Evolutionary conservation across 2,329 filamentous ascomycete genomes (phyloP).

Genomic region (Ceratocystis eucalypticola): DNA sequence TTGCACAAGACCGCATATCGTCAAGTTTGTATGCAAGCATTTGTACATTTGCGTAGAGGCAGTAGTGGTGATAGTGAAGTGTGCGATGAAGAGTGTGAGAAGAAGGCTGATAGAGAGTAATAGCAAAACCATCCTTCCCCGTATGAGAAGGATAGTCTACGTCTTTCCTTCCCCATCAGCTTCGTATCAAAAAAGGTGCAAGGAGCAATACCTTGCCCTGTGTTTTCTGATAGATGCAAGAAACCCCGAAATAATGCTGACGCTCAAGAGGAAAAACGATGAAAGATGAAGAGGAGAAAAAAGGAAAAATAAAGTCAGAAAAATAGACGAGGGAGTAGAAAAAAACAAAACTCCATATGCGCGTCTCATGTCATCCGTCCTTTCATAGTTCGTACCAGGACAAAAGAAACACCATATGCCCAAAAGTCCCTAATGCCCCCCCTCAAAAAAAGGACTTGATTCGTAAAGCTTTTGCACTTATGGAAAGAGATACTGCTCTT

Average conservation of each 20-base stretch:
- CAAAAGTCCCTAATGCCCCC: background rate
- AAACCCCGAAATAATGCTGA: background rate
- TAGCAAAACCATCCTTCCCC: background rate
- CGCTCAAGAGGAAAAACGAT: background rate
- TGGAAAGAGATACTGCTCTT: background rate
- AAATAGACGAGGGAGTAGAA: background rate
- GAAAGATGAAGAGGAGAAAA: background rate
- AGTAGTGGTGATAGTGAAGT: background rate
- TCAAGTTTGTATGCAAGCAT: background rate
- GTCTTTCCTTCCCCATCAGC: background rate
- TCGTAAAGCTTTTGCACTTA: background rate
- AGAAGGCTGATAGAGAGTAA: background rate
- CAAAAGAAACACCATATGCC: background rate
- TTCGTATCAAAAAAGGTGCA: slow-evolving; percentile 10
- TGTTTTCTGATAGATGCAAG: slow-evolving; percentile 1
- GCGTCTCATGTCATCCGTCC: background rate
- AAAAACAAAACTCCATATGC: background rate
- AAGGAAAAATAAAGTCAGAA: background rate
- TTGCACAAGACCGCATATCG: background rate
- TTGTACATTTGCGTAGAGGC: background rate
- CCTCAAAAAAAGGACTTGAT: background rate
- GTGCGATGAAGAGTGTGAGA: background rate
- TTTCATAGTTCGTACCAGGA: background rate
- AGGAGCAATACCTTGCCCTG: slow-evolving; percentile 19
- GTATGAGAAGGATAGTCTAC: background rate